Evolutionary conservation across 2,329 filamentous ascomycete genomes (phyloP).

Genomic region (Fusarium dlaminii): DNA sequence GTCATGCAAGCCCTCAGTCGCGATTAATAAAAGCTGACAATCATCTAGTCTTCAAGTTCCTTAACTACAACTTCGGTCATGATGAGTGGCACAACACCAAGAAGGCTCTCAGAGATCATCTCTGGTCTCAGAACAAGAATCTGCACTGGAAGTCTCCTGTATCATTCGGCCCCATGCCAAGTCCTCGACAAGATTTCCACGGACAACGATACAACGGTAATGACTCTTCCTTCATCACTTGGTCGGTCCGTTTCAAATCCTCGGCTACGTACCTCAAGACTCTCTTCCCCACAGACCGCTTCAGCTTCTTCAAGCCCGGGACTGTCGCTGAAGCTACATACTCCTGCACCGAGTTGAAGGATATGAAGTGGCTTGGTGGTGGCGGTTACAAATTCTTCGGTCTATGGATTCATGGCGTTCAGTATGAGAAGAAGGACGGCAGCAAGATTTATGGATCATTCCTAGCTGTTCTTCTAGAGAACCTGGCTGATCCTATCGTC

Average conservation of each 20-base stretch:
- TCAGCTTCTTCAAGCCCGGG: conserved; percentile 53
- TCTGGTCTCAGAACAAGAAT: conserved; percentile 21
- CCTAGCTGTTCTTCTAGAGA: conserved; percentile 67
- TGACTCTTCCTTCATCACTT: conserved; percentile 53
- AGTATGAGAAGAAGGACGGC: conserved; percentile 63
- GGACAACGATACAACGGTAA: background rate
- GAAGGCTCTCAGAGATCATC: conserved; percentile 11
- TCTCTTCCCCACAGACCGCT: conserved; percentile 55
- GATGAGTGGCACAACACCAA: conserved; percentile 36
- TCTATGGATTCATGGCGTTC: conserved; percentile 69
- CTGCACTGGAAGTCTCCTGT: conserved; percentile 27
- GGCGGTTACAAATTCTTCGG: conserved; percentile 66
- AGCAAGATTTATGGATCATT: conserved; percentile 60
- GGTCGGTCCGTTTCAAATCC: conserved; percentile 60
- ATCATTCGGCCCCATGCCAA: conserved; percentile 37
- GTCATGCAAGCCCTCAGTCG: background rate
- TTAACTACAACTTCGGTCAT: conserved; percentile 30
- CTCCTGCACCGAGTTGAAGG: conserved; percentile 54
- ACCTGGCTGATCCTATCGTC: conserved; percentile 66
- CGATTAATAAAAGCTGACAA: background rate
- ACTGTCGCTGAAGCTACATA: conserved; percentile 57
- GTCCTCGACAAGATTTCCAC: conserved; percentile 32
- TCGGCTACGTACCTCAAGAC: conserved; percentile 59
- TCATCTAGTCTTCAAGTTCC: conserved; percentile 9
- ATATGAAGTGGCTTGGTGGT: conserved; percentile 70